phyloP scores from a whole-genome alignment of 257 asterid species.

The Jaltomata sinuosa region DNA sequence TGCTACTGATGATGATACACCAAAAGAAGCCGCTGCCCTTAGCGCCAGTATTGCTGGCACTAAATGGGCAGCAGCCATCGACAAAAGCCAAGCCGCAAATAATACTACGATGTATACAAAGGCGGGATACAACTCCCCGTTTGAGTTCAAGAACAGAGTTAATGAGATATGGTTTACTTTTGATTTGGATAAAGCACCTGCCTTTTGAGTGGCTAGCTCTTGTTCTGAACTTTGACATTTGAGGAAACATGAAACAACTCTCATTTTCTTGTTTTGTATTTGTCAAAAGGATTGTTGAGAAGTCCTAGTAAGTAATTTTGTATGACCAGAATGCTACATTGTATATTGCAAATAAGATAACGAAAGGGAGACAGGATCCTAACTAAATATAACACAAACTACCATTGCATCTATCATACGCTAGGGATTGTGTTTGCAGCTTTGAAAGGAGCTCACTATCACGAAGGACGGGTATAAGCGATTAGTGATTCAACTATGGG shows the following conservation, averaged over 20 bases:
- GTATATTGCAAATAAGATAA: not conserved
- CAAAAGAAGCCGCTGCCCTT: conserved; percentile 56
- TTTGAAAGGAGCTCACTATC: too few relatives aligned
- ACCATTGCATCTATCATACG: too few relatives aligned
- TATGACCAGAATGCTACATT: not conserved
- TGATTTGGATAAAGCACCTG: conserved; percentile 12
- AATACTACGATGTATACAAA: conserved; percentile 37
- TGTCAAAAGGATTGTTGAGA: not conserved
- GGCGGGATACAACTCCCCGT: conserved; percentile 80
- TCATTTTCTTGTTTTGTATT: not conserved
- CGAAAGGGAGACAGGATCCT: too few relatives aligned
- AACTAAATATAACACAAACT: too few relatives aligned
- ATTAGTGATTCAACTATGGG: too few relatives aligned
- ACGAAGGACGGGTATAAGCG: too few relatives aligned
- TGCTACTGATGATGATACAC: conserved; percentile 39
- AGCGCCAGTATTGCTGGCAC: conserved; percentile 48
- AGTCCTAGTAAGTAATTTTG: not conserved
- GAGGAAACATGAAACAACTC: too few relatives aligned
- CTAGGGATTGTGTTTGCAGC: too few relatives aligned
- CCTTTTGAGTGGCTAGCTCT: not conserved
- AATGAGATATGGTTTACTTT: conserved; percentile 77
- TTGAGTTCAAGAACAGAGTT: conserved; percentile 57
- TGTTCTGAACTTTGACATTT: too few relatives aligned
- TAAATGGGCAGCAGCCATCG: conserved; percentile 45
- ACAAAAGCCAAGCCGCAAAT: conserved; percentile 36